Evolutionary conservation across 768 basidiomycete genomes (phyloP), one percentile per base, ranked within the genome.

Genomic region (Neoboletus brunneissimus): DNA sequence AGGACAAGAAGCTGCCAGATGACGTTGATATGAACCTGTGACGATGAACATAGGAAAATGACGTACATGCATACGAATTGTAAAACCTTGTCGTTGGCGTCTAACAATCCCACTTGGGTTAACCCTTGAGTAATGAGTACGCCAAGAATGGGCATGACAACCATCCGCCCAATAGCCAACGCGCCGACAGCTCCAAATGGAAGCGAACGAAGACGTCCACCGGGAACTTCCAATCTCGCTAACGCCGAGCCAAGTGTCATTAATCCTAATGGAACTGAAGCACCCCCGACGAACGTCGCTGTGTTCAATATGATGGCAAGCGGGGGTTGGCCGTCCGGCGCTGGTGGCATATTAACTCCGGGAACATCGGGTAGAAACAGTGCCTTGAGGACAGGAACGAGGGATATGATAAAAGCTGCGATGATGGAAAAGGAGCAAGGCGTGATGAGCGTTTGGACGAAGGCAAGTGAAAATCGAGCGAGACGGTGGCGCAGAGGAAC

Each of bases 61-160:
- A 73, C 86, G 65, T 54, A 87, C 86, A 88, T 83, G 80, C 84
- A 84, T 16, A 88, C 81, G 52, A 88, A 86, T 57, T 78, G 76
- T 20, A 89, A 64, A 0, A 88, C 83, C 35, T 81, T 81, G 60
- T 88, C 79, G 0, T 81, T 74, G 52, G 63, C 62, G 5, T 76
- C 61, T 20, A 88, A 79, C 8, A 88, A 42, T 1, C 80, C 81
- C 0, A 59, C 67, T 3, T 64, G 67, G 16, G 78, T 78, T n/a
- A 89, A 67, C 5, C 76, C 79, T 53, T 80, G 68, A 12, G 76
- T 81, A 1, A 90, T 77, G 12, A 82, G 64, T 13, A 87, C 80
- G 0, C 87, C 88, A 4, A 89, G 42, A 0, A 89, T 59, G 0
- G 88, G 87, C 68, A 80, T 75, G 13, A 88, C 29, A 1, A 87